These are phyloP conservation scores for Leccinum solheimii DNA, from an alignment of 1,284 basidiomycete genomes.

Conservation along the genomic window DNA sequence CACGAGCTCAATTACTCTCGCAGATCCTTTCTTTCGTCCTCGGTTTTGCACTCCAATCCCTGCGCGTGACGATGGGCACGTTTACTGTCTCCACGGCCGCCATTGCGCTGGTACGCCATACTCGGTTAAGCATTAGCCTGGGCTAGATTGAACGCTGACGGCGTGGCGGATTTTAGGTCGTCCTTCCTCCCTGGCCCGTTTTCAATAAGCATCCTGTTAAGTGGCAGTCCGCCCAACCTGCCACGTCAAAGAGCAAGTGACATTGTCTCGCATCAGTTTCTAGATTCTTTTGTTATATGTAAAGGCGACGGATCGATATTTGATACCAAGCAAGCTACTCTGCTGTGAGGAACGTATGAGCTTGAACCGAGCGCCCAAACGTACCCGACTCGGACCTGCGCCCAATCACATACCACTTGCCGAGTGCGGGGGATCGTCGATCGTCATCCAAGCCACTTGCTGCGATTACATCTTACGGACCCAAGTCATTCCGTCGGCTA, in stretches of 20 bases:
- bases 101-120: conserved; percentile 54
- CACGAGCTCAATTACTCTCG: background rate
- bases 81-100: conserved; percentile 48
- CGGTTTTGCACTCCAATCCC: conserved; percentile 61
- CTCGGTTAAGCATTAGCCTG: background rate
- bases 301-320: background rate
- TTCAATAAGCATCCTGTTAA: conserved; percentile 64
- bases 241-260: conserved; percentile 26
- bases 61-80: conserved; percentile 57
- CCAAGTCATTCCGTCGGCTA: too few species aligned
- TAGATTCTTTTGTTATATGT: background rate
- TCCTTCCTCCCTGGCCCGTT: conserved; percentile 71
- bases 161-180: conserved; percentile 39
- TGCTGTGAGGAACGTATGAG: too few species aligned
- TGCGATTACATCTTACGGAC: background rate
- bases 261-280: background rate
- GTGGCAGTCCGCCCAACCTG: conserved; percentile 53
- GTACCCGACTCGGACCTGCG: too few species aligned
- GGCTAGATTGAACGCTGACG: background rate
- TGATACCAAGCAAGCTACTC: too few species aligned
- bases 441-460: too few species aligned
- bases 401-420: too few species aligned
- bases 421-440: too few species aligned
- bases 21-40: conserved; percentile 64
- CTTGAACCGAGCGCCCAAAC: too few species aligned